Percentiles rank a stretch among this genome's conserved stretches.
These are phyloP conservation scores for Diatrype stigma DNA, from an alignment of 2,329 filamentous ascomycete species.

Conservation along the genomic window DNA sequence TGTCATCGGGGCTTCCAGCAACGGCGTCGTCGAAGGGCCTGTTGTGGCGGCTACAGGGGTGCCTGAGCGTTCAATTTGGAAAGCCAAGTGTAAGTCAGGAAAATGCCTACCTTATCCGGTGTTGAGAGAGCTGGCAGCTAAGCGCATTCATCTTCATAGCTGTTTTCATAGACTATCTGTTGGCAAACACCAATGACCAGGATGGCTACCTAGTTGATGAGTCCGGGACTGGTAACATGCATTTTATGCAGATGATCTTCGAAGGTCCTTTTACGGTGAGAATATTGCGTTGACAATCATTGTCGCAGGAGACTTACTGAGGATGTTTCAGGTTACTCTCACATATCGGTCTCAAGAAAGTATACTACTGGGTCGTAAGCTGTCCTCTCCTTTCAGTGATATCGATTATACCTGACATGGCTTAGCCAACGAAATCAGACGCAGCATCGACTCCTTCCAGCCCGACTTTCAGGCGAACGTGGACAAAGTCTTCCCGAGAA, in stretches of 20 bases:
- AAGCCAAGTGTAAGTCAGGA: constrained; percentile 51
- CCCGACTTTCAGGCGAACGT: background rate
- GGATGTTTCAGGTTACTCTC: background rate
- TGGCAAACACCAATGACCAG: constrained; percentile 53
- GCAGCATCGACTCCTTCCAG: background rate
- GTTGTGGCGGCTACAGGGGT: constrained; percentile 52
- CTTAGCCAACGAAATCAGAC: background rate
- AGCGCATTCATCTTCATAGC: constrained; percentile 43
- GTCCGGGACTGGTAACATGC: constrained; percentile 55
- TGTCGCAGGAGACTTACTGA: background rate
- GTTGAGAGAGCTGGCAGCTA: background rate
- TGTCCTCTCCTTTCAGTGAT: background rate
- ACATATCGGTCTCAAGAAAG: background rate
- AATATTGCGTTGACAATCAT: background rate
- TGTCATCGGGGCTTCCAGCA: constrained; percentile 51
- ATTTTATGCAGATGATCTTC: constrained; percentile 63
- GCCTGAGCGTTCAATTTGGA: constrained; percentile 60
- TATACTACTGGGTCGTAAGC: background rate
- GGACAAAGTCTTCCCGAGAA: constrained; percentile 57
- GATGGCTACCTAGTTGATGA: constrained; percentile 47
- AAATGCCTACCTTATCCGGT: background rate
- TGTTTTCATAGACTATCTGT: constrained; percentile 51
- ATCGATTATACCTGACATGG: background rate
- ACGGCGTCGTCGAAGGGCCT: constrained; percentile 38
- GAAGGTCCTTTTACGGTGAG: constrained; percentile 47